phyloP scores from a whole-genome alignment of 768 basidiomycete genomes.

The Rhodotorula babjevae region DNA sequence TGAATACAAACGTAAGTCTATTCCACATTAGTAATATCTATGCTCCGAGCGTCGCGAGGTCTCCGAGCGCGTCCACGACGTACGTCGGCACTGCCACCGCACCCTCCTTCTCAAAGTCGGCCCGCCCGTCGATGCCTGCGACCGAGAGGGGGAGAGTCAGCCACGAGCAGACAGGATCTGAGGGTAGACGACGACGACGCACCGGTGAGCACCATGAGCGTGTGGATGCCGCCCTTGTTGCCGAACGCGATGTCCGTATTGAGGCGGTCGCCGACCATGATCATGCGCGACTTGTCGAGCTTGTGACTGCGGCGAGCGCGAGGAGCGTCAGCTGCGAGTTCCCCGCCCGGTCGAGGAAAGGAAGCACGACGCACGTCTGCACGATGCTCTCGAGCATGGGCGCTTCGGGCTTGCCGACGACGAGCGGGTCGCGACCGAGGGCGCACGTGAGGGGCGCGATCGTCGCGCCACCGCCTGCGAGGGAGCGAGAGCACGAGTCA shows the following conservation, averaged over 20 bases:
- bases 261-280: conserved; percentile 94
- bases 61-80: conserved; percentile 73
- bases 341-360: too few relatives aligned
- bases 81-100: conserved; percentile 74
- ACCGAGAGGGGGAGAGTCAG: neutral
- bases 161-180: neutral
- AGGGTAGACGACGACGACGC: neutral
- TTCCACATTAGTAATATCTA: conserved; percentile 1
- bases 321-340: too few relatives aligned
- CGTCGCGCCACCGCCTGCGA: conserved; percentile 61
- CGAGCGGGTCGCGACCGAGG: conserved; percentile 62
- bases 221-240: conserved; percentile 73
- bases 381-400: conserved; percentile 92
- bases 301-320: conserved; percentile 57
- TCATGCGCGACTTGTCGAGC: conserved; percentile 76
- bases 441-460: conserved; percentile 72
- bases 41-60: conserved; percentile 53
- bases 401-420: conserved; percentile 83
- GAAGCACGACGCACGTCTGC: conserved; percentile 54
- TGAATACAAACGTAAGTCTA: neutral
- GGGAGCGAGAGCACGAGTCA: too few relatives aligned
- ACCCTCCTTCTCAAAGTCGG: conserved; percentile 66
- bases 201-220: conserved; percentile 88
- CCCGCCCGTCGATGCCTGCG: conserved; percentile 69
- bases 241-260: conserved; percentile 96